phyloP scores from a whole-genome alignment of 805 yeast species.

The Cyberlindnera xylosilytica region DNA sequence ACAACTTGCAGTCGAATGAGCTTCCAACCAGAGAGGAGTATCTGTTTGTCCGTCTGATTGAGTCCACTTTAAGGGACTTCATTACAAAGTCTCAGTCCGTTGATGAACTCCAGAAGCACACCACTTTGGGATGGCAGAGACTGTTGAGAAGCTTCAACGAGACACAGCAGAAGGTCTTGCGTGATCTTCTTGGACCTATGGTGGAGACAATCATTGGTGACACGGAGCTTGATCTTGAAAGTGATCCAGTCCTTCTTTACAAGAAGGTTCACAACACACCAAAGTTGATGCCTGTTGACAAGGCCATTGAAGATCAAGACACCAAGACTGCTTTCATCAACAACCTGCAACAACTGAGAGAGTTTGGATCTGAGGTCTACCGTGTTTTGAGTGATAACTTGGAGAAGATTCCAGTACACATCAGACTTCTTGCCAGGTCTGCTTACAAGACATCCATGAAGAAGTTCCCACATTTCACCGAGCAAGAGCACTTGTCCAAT shows the following conservation, averaged over 20 bases:
- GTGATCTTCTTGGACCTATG: conserved; percentile 35
- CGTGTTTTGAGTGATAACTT: conserved; percentile 45
- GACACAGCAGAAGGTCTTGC: conserved; percentile 33
- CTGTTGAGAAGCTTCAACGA: conserved; percentile 38
- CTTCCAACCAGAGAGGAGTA: conserved; percentile 28
- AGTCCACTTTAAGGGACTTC: conserved; percentile 33
- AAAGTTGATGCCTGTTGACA: conserved; percentile 47
- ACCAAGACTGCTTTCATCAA: conserved; percentile 67
- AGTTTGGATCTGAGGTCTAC: conserved; percentile 59
- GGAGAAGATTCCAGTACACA: conserved; percentile 49
- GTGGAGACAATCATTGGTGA: conserved; percentile 34
- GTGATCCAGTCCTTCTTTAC: conserved; percentile 69
- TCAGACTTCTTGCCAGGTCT: conserved; percentile 52
- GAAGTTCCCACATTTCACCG: conserved; percentile 55
- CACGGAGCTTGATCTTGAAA: conserved; percentile 59
- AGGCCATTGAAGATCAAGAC: conserved; percentile 76
- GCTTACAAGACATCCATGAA: conserved; percentile 38
- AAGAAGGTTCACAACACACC: conserved; percentile 36
- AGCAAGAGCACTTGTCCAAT: conserved; percentile 57
- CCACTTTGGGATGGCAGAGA: conserved; percentile 40
- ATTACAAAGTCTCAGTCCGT: conserved; percentile 31
- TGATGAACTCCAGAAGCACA: conserved; percentile 22
- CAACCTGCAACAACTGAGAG: conserved; percentile 75
- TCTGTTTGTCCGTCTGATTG: conserved; percentile 21
- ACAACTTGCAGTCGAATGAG: conserved; percentile 25